These are phyloP conservation scores for Plantago coronopus DNA, from an alignment of 305 asterid species.

Conservation along the genomic window DNA sequence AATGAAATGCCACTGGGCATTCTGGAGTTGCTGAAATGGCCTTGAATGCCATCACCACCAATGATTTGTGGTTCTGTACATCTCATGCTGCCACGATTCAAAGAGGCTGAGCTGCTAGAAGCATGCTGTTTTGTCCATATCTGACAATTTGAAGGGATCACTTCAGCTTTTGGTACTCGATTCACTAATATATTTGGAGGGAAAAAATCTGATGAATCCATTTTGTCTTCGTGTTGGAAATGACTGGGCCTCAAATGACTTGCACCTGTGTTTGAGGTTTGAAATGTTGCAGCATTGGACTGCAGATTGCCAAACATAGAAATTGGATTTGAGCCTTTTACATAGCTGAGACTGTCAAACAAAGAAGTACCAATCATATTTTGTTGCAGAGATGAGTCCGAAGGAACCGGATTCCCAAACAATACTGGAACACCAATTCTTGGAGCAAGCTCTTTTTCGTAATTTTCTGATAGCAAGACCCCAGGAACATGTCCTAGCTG, in stretches of 20 bases:
- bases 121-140: constrained; percentile 45
- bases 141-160: constrained; percentile 49
- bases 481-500: constrained; percentile 70
- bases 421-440: constrained; percentile 38
- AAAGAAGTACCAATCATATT: constrained; percentile 26
- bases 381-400: constrained; percentile 33
- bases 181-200: constrained; percentile 35
- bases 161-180: constrained; percentile 51
- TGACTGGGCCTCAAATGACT: constrained; percentile 1
- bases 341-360: constrained; percentile 26
- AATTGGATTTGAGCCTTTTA: constrained; percentile 25
- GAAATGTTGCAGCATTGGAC: constrained; percentile 32
- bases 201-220: constrained; percentile 29
- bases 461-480: constrained; percentile 43
- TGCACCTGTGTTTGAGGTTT: constrained; percentile 23
- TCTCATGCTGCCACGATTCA: background rate
- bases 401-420: constrained; percentile 29
- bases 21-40: background rate
- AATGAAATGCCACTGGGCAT: constrained; percentile 4
- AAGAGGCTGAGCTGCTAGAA: constrained; percentile 28
- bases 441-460: constrained; percentile 40
- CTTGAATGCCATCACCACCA: background rate
- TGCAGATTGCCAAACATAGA: constrained; percentile 22
- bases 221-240: constrained; percentile 18
- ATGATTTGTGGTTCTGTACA: background rate